Evolutionary conservation across 306 rosid genomes (phyloP), one percentile per base, ranked within the genome.

Genomic region (Medicago lupulina): DNA sequence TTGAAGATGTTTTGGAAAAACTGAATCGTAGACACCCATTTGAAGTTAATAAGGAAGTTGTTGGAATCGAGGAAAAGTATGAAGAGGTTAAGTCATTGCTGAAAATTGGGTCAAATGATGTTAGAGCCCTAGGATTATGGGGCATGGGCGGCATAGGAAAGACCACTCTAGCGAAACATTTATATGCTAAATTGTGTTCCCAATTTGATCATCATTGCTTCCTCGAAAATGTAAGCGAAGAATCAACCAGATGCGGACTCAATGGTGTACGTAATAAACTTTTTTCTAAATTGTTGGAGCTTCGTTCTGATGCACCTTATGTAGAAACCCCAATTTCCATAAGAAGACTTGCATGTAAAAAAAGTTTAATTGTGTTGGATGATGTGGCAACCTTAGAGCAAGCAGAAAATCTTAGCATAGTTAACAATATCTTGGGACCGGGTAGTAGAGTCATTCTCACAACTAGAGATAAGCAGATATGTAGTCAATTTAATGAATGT

Each of bases 371-470:
- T 8, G 80, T 83, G 17, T 57, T 83, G 71, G 83, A 83, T 49
- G 84, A 79, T 50, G 76, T 83, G 13, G 64, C 15, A 49, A 18
- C 43, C 11, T 5, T 23, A 8, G 21, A 13, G 15, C 79, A 79
- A 31, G 25, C 77, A 40, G 60, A 65, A 14, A 5, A 25, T 40
- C 38, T 83, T 1, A 11, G 12, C 4, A 16, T 65, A 5, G 16
- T 13, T 12, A 1, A 31, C 1, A 9, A 14, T 28, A 47, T 1
- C 9, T 71, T 70, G 10, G 74, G 76, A 55, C 2, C 39, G 1
- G 74, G 74, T 0, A 83, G 86, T 16, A 73, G 70, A 69, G 80
- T 78, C 34, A 74, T 83, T 23, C 11, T 71, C 8, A 83, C 83
- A 75, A 71, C 62, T 0, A 70, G 79, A 71, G 58, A 83, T 15